Percentiles rank a stretch among this genome's conserved stretches.
Evolutionary conservation across 805 yeast species (phyloP).

Genomic region (Wickerhamomyces silvicola): DNA sequence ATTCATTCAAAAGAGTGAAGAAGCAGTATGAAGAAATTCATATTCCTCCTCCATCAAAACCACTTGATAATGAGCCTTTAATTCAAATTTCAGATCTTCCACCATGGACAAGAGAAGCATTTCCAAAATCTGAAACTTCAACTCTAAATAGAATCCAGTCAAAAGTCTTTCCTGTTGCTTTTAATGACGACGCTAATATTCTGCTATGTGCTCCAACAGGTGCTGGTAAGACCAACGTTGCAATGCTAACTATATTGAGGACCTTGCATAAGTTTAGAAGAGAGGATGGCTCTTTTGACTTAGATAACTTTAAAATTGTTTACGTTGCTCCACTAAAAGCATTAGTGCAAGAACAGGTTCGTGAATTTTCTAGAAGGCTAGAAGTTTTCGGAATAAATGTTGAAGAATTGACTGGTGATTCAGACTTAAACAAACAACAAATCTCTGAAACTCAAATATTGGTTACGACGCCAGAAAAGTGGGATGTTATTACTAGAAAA

Average conservation of each 20-base stretch:
- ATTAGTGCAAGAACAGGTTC: slow-evolving; percentile 88
- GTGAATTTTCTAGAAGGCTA: slow-evolving; percentile 74
- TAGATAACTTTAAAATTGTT: slow-evolving; percentile 64
- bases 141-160: slow-evolving; percentile 81
- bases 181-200: slow-evolving; percentile 61
- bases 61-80: slow-evolving; percentile 33
- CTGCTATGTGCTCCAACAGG: slow-evolving; percentile 97
- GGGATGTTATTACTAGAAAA: slow-evolving; percentile 95
- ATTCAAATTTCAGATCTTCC: slow-evolving; percentile 64
- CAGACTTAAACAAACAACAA: slow-evolving; percentile 68
- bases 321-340: slow-evolving; percentile 94
- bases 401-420: slow-evolving; percentile 87
- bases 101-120: slow-evolving; percentile 73
- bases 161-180: slow-evolving; percentile 72
- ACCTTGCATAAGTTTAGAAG: slow-evolving; percentile 49
- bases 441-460: slow-evolving; percentile 72
- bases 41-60: slow-evolving; percentile 76
- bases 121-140: slow-evolving; percentile 58
- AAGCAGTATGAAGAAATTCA: slow-evolving; percentile 81
- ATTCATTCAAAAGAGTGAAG: slow-evolving; percentile 71
- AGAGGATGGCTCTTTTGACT: slow-evolving; percentile 41
- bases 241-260: slow-evolving; percentile 72
- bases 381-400: slow-evolving; percentile 61
- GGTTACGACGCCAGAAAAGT: slow-evolving; percentile 94
- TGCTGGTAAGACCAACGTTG: slow-evolving; percentile 97